Percentiles rank a stretch among this genome's conserved stretches.
Evolutionary conservation across 2,329 filamentous ascomycete genomes (phyloP).

Genomic region (Tolypocladium tundrense): DNA sequence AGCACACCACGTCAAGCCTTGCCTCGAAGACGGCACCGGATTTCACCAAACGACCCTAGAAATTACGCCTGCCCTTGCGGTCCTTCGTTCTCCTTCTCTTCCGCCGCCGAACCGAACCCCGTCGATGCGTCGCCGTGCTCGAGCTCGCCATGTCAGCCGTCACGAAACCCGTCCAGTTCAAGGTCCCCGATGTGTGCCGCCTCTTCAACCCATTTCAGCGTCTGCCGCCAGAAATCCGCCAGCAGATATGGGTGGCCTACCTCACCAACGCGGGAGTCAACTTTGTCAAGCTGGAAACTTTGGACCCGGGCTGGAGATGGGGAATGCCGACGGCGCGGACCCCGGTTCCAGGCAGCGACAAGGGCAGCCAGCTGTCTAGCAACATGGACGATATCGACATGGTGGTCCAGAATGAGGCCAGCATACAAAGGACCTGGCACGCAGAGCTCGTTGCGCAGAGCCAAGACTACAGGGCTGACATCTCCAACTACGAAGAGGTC

Average conservation of each 20-base stretch:
- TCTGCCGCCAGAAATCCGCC: slow-evolving; percentile 24
- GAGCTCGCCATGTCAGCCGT: neutral
- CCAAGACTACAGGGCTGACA: slow-evolving; percentile 12
- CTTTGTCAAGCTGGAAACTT: slow-evolving; percentile 19
- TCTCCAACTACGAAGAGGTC: slow-evolving; percentile 20
- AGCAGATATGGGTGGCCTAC: slow-evolving; percentile 22
- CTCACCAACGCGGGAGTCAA: slow-evolving; percentile 23
- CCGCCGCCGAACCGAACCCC: neutral
- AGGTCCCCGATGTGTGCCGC: slow-evolving; percentile 19
- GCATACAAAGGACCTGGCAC: neutral
- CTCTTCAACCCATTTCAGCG: slow-evolving; percentile 19
- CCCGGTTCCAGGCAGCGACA: neutral
- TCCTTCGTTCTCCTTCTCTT: neutral
- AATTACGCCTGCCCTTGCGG: too few relatives aligned
- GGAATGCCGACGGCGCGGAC: slow-evolving; percentile 1
- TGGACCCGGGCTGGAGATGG: slow-evolving; percentile 13
- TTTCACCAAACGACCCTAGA: neutral
- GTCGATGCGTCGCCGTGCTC: neutral
- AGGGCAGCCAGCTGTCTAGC: neutral
- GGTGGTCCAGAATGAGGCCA: slow-evolving; percentile 10
- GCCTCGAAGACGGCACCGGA: neutral
- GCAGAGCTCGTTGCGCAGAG: neutral
- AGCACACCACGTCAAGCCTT: neutral
- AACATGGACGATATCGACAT: slow-evolving; percentile 2
- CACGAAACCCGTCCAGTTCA: slow-evolving; percentile 15